A percentile compares a stretch with the other conserved stretches of the same genome.
phyloP scores from a whole-genome alignment of 306 rosid genomes.

The Sesbania bispinosa region DNA sequence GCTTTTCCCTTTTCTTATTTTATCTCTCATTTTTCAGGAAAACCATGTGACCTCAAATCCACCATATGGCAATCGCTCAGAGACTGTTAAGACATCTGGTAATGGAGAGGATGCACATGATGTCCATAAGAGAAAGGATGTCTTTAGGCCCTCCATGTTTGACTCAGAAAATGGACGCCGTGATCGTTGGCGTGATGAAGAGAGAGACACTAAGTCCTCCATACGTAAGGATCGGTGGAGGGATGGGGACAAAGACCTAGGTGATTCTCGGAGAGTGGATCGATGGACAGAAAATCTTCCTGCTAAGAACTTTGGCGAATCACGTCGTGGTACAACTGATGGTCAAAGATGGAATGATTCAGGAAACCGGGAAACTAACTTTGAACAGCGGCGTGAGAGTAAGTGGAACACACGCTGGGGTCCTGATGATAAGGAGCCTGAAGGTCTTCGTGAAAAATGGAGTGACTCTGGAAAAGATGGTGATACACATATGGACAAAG shows the following conservation, averaged over 20 bases:
- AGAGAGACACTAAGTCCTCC: conserved; percentile 83
- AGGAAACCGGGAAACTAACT: conserved; percentile 57
- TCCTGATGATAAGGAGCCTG: conserved; percentile 81
- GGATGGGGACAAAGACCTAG: conserved; percentile 79
- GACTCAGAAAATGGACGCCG: conserved; percentile 66
- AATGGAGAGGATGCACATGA: conserved; percentile 55
- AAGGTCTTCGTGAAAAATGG: conserved; percentile 75
- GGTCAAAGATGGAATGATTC: conserved; percentile 56
- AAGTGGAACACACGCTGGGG: conserved; percentile 99
- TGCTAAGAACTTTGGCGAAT: conserved; percentile 50
- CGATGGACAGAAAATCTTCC: conserved; percentile 60
- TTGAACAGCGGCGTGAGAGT: conserved; percentile 92
- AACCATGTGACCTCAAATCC: conserved; percentile 42
- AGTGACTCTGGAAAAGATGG: conserved; percentile 64
- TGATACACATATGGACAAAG: conserved; percentile 61
- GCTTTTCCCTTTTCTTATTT: neutral
- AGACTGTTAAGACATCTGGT: conserved; percentile 49
- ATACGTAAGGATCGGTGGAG: conserved; percentile 79
- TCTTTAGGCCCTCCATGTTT: conserved; percentile 84
- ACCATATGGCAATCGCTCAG: conserved; percentile 45
- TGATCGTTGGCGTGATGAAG: conserved; percentile 96
- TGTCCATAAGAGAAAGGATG: conserved; percentile 67
- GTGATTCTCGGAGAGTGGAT: conserved; percentile 67
- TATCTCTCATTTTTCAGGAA: conserved; percentile 43
- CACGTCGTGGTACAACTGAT: conserved; percentile 66